Percentiles rank a stretch among this genome's conserved stretches.
These are phyloP conservation scores for Paramecium octaurelia DNA, from an alignment of 73 alveolate genomes.

Conservation along the genomic window DNA sequence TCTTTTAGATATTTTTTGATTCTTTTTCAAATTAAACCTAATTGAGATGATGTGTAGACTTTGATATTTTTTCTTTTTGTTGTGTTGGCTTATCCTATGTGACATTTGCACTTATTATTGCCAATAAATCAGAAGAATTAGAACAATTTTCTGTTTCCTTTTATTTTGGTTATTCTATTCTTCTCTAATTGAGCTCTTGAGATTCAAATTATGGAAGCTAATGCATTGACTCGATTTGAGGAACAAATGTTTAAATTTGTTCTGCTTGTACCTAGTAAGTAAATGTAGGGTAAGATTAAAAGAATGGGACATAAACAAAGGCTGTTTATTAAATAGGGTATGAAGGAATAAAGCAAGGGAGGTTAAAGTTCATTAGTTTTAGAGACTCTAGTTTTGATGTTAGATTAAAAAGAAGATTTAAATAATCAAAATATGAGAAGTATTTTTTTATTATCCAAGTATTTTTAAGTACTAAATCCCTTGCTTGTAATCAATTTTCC, in stretches of 20 bases:
- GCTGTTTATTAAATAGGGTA: background rate
- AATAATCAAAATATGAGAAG: background rate
- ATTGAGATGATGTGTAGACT: background rate
- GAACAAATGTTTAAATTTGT: background rate
- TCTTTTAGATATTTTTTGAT: constrained; percentile 15
- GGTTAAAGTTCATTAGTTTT: constrained; percentile 1
- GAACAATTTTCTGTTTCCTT: background rate
- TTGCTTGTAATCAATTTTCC: background rate
- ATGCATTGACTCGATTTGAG: background rate
- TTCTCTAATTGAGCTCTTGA: background rate
- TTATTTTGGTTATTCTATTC: background rate
- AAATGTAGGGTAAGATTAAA: background rate
- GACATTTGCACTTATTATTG: background rate
- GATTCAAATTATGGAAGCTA: background rate
- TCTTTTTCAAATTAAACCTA: constrained; percentile 17
- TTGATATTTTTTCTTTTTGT: background rate
- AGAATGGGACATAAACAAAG: background rate
- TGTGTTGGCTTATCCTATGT: background rate
- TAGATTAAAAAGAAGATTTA: constrained; percentile 24
- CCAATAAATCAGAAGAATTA: background rate
- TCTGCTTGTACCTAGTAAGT: background rate
- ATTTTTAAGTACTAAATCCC: background rate
- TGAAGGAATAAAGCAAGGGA: background rate
- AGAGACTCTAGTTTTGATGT: background rate
- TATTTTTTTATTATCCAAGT: background rate